A percentile compares a stretch with the other conserved stretches of the same genome.
These are phyloP conservation scores for Pleurotus sapidus DNA, from an alignment of 768 basidiomycete species.

Conservation along the genomic window DNA sequence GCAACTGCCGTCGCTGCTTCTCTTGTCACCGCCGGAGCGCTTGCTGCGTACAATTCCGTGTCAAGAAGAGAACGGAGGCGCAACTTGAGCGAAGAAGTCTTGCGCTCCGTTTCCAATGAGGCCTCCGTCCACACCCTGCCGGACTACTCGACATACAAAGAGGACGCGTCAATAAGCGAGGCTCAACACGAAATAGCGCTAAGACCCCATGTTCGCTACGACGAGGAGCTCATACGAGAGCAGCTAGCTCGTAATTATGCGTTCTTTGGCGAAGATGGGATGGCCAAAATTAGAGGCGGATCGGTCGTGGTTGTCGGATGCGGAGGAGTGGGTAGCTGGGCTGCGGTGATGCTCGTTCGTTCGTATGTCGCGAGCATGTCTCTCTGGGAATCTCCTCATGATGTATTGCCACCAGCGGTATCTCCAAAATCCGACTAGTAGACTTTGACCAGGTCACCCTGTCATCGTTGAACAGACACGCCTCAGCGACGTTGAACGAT, in stretches of 20 bases:
- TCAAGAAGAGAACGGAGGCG: constrained; percentile 44
- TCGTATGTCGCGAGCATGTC: constrained; percentile 56
- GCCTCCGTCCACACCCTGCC: constrained; percentile 11
- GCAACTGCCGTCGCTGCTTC: constrained; percentile 66
- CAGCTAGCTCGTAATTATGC: constrained; percentile 92
- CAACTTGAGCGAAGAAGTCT: constrained; percentile 55
- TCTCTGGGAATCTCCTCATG: neutral
- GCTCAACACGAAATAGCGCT: neutral
- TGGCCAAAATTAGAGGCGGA: constrained; percentile 71
- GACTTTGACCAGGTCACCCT: constrained; percentile 97
- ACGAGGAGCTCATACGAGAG: constrained; percentile 83
- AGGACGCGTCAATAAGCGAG: neutral
- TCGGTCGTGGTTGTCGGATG: constrained; percentile 90
- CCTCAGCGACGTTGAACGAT: constrained; percentile 82
- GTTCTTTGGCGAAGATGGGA: constrained; percentile 89
- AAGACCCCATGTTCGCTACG: constrained; percentile 33
- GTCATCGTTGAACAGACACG: constrained; percentile 93
- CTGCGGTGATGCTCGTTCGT: constrained; percentile 87
- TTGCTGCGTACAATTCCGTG: constrained; percentile 59
- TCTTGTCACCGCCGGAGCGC: constrained; percentile 50
- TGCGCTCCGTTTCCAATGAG: constrained; percentile 43
- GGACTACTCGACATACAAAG: neutral
- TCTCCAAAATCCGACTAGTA: constrained; percentile 74
- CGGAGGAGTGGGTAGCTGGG: constrained; percentile 97
- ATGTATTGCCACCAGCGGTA: constrained; percentile 44